Evolutionary conservation across 2,329 filamentous ascomycete genomes (phyloP), one percentile per base, ranked within the genome.

Genomic region (Penicillium sp.): DNA sequence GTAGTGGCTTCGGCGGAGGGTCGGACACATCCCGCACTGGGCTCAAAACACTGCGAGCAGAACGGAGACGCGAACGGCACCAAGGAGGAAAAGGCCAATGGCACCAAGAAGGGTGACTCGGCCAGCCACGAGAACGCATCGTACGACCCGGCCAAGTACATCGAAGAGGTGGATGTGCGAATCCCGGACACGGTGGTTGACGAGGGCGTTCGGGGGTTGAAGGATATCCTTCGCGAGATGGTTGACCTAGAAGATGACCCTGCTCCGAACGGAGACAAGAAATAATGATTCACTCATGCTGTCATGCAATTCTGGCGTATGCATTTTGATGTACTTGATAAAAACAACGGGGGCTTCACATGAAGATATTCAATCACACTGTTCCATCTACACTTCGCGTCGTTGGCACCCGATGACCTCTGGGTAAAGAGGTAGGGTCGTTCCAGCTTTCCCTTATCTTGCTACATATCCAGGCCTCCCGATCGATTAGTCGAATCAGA

Each of bases 161-260:
- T 69, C 33, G 58, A 63, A 32, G 61, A 62, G 10, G 60, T 68
- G 35, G 67, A 75, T 39, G 70, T 79, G 19, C 64, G 64, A 21
- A 69, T 79, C 13, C 76, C 76, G 0, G 59, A 71, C 13, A 58
- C 57, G 3, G 73, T 74, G 4, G 69, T 79, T 17, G 65, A 69
- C 19, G 71, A 73, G 41, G 77, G 75, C 0, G 69, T 75, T 6
- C 70, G 67, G 41, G 70, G 71, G 13, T 62, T 81, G 26, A 72
- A 71, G 55, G 72, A 69, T 40, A 73, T 76, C 48, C 54, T 81
- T 51, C 66, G 75, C 40, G 69, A 70, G 48, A 68, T 77, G 16
- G 72, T 73, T 31, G 71, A 69, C 14, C 52, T 73, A 13, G 67
- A 70, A 39, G 69, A 67, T 31, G 70, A 70, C 25, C n/a, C n/a